Base-by-base conservation (phyloP, 331 rosid species). In the Stylosanthes scabra region DNA sequence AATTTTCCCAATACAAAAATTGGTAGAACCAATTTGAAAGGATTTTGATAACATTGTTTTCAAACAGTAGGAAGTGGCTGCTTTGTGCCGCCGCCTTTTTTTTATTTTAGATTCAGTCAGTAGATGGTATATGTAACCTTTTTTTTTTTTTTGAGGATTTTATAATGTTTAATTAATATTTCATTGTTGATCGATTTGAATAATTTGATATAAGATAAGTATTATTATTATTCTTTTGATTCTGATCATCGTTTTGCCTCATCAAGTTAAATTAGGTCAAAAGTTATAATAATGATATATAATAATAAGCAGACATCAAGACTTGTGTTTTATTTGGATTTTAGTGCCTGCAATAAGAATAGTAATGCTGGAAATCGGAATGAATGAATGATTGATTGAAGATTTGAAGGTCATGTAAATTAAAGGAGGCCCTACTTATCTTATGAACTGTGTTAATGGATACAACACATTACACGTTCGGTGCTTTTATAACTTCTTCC, bases 331-430 rank as follows among this genome's bases (percentile, higher is more conserved):
- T 25, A 41, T 8, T 41, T 8, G 54, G n/a, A n/a, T n/a, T n/a
- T n/a, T n/a, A n/a, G n/a, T 55, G 74, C 64, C 39, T n/a, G n/a
- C n/a, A n/a, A 40, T 13, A 34, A 14, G 55, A 41, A 40, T 7
- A n/a, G n/a, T n/a, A n/a, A n/a, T n/a, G n/a, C n/a, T n/a, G n/a
- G 28, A 37, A 27, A 28, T 42, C 13, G 44, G 31, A 42, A 27
- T 70, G 20, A 70, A 40, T 55, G 27, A 31, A 8, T n/a, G n/a
- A n/a, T n/a, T 57, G 11, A 70, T 55, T 34, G 14, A 56, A 57
- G n/a, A n/a, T n/a, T n/a, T n/a, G n/a, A n/a, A 12, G 20, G 51
- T 9, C 6, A 34, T 14, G 15, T 5, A 14, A 50, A 68, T 10
- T 9, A 66, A n/a, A n/a, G n/a, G n/a, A n/a, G n/a, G n/a, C n/a